Evolutionary conservation across 1,284 basidiomycete species (phyloP).

Genomic region (Schizophyllum amplum): DNA sequence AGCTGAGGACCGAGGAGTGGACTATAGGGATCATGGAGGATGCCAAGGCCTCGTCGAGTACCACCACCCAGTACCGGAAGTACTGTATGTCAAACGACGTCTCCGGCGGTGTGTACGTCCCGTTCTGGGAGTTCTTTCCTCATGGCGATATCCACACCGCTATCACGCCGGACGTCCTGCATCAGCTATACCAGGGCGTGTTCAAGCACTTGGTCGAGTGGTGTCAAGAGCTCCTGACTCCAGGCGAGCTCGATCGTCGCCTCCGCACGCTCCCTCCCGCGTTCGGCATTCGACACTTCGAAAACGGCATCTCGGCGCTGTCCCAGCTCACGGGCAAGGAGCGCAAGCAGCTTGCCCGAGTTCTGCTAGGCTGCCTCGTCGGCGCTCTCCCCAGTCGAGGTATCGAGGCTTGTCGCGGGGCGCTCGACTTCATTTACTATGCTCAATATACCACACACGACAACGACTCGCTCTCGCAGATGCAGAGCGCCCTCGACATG

Average conservation of each 20-base stretch:
- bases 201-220: slow-evolving; percentile 21
- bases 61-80: background rate
- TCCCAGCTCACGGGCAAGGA: slow-evolving; percentile 17
- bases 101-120: background rate
- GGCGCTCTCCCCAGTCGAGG: background rate
- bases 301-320: slow-evolving; percentile 17
- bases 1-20: background rate
- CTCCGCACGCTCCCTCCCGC: slow-evolving; percentile 13
- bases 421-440: slow-evolving; percentile 30
- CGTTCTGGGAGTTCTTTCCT: slow-evolving; percentile 9
- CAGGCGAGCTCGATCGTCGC: slow-evolving; percentile 16
- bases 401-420: slow-evolving; percentile 3
- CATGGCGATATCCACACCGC: slow-evolving; percentile 13
- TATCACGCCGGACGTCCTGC: slow-evolving; percentile 23
- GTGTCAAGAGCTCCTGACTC: slow-evolving; percentile 12
- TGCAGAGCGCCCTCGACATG: slow-evolving; percentile 16
- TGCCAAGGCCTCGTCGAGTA: background rate
- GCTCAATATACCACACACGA: slow-evolving; percentile 24
- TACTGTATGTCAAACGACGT: background rate
- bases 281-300: slow-evolving; percentile 17
- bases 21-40: background rate
- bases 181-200: slow-evolving; percentile 23
- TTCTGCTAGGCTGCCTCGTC: slow-evolving; percentile 15
- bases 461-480: slow-evolving; percentile 12
- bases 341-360: slow-evolving; percentile 15